Base-by-base conservation (phyloP, 176 grass and related monocot genomes). In the Avena sativa region DNA sequence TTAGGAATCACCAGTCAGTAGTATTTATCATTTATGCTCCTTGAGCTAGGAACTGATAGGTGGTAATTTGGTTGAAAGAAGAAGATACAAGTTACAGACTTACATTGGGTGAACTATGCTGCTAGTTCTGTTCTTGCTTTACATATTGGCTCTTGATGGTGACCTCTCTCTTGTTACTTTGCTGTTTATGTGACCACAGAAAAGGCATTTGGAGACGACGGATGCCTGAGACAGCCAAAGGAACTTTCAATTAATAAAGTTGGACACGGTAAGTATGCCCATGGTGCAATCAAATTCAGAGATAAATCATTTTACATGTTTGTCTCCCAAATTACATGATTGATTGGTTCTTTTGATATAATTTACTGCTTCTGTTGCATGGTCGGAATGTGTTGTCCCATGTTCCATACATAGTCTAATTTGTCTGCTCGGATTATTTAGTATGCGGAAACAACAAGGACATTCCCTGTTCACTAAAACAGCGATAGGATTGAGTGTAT, bases 201-300 rank as follows among this genome's bases (percentile, higher is more conserved):
- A 74, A 98, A 96, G 75, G 92, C 97, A 81, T 96, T 85, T 81
- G 97, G 94, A 82, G 93, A 91, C 59, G 89, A 96, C 89, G 97
- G 97, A 81, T 89, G 53, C 70, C 88, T 98, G 90, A 93, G 92
- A 76, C 96, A 96, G 81, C 76, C 90, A 77, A 98, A 96, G 74
- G 93, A 98, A 87, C 85, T 98, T 59, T 98, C 96, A 65, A 98
- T 98, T 70, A 98, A 96, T 87, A 98, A 96, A 94, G 93, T 96
- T 74, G 93, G 96, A 19, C 96, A 98, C 57, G 96, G 93, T 98
- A 86, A 91, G 91, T 89, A 56, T 81, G 15, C 60, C 43, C 44
- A 81, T 12, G 0, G 2, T 36, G 40, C 19, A 30, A 56, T 46
- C 38, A 81, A n/a, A 48, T 80, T 88, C 61, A 91, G 21, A 17